Base-by-base conservation (phyloP, 352 stramenopile species). In the Pythium phragmitis region DNA sequence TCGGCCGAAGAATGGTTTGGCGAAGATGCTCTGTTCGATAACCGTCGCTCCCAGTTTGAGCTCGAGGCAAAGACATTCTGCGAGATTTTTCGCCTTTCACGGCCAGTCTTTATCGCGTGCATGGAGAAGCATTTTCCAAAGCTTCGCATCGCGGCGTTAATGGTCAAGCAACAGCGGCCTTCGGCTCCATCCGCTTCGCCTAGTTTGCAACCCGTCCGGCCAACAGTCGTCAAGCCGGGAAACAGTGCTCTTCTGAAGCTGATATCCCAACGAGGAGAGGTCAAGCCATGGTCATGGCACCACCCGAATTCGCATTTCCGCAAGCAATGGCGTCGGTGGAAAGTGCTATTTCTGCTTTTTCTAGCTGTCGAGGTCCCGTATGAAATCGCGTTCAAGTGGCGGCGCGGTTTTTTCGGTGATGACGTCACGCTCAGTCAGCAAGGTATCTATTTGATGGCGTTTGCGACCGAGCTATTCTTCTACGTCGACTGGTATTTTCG, bases 391-490 rank as follows among this genome's bases (percentile, higher is more conserved):
- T 72, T 72, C 34, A 19, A 68, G 33, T 68, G 65, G 60, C 59
- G 65, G 1, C 26, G 53, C 9, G 63, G 63, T 4, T 65, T 70
- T n/a, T 45, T 65, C 33, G 73, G 67, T 1, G 66, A 69, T 0
- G 72, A 76, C 2, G 67, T 69, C 0, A 51, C 68, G 16, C 42
- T 42, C 6, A 48, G 77, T 23, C 77, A 88, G 46, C 36, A 67
- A 30, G 14, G 60, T 4, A 53, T 63, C 13, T 90, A 82, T 51
- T 36, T 77, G 7, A n/a, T 65, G 1, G 49, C 71, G 1, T 26
- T 82, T 0, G 9, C 64, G 1, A 62, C 85, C 16, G 82, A 92
- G 49, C 26, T 81, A 2, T 90, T 92, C 60, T 92, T 90, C 63
- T 82, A 86, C 30, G 42, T 64, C 1, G 80, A 92, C 36, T 62